Evolutionary conservation across 2,329 filamentous ascomycete species (phyloP).

Genomic region (Huntiella bhutanensis): DNA sequence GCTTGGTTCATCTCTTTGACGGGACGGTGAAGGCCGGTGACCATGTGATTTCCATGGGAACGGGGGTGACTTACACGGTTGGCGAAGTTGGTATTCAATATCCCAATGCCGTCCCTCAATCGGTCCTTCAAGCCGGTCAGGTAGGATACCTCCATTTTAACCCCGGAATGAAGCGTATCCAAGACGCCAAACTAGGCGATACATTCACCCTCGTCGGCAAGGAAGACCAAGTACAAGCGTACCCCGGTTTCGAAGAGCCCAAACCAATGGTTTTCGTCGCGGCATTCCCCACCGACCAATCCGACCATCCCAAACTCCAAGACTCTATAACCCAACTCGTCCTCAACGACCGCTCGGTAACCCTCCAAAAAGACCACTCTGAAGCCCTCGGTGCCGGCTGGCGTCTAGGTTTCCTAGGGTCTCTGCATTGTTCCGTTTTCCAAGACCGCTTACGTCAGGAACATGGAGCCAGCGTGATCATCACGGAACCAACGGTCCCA

Average conservation of each 20-base stretch:
- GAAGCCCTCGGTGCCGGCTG: constrained; percentile 88
- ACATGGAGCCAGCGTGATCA: constrained; percentile 85
- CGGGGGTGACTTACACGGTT: constrained; percentile 74
- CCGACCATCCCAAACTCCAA: constrained; percentile 68
- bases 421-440: constrained; percentile 95
- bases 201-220: constrained; percentile 72
- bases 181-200: constrained; percentile 90
- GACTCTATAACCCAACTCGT: constrained; percentile 89
- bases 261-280: constrained; percentile 99
- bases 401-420: constrained; percentile 88
- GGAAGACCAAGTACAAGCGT: constrained; percentile 57
- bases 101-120: constrained; percentile 67
- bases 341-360: constrained; percentile 88
- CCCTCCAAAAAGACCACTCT: constrained; percentile 81
- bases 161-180: constrained; percentile 90
- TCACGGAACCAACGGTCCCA: constrained; percentile 87
- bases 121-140: constrained; percentile 67
- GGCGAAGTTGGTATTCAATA: constrained; percentile 97
- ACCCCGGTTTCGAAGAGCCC: constrained; percentile 88
- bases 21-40: constrained; percentile 70
- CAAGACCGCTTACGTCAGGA: constrained; percentile 89
- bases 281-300: constrained; percentile 82
- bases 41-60: constrained; percentile 71
- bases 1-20: constrained; percentile 82
- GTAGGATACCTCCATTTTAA: constrained; percentile 97